These are phyloP conservation scores for Funneliformis mosseae DNA, from an alignment of 192 early-diverging fungal species.

Conservation along the genomic window DNA sequence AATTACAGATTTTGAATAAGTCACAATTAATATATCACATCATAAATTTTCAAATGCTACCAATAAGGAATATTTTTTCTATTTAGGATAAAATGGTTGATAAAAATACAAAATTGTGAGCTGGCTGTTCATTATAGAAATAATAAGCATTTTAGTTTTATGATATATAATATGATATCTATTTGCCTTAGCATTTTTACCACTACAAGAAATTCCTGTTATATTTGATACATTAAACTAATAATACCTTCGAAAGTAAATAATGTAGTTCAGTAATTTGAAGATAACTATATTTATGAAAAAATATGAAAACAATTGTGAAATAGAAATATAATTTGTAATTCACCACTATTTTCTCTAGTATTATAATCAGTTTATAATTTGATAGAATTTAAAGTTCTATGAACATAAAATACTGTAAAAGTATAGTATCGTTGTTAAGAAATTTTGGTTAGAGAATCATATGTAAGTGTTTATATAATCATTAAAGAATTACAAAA, in stretches of 20 bases:
- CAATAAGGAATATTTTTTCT: constrained; percentile 2
- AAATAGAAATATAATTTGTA: too few species aligned
- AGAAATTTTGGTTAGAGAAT: too few species aligned
- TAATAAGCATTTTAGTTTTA: neutral
- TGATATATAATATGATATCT: neutral
- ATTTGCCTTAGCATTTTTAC: constrained; percentile 14
- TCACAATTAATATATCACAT: neutral
- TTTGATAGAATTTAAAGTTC: too few species aligned
- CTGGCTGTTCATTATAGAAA: neutral
- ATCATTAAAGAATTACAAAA: too few species aligned
- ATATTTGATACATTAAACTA: neutral
- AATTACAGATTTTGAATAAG: constrained; percentile 13
- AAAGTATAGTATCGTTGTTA: too few species aligned
- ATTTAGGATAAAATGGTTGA: neutral
- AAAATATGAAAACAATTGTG: too few species aligned
- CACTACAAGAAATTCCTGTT: neutral
- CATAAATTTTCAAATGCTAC: neutral
- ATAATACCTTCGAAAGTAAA: neutral
- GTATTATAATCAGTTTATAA: too few species aligned
- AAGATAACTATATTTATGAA: neutral
- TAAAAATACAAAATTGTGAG: neutral
- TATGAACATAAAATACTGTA: too few species aligned
- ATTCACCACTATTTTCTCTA: too few species aligned
- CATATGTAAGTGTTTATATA: too few species aligned
- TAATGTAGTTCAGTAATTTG: neutral